phyloP scores from a whole-genome alignment of 2,329 filamentous ascomycete species.

The Ceratocystis ficicola region DNA sequence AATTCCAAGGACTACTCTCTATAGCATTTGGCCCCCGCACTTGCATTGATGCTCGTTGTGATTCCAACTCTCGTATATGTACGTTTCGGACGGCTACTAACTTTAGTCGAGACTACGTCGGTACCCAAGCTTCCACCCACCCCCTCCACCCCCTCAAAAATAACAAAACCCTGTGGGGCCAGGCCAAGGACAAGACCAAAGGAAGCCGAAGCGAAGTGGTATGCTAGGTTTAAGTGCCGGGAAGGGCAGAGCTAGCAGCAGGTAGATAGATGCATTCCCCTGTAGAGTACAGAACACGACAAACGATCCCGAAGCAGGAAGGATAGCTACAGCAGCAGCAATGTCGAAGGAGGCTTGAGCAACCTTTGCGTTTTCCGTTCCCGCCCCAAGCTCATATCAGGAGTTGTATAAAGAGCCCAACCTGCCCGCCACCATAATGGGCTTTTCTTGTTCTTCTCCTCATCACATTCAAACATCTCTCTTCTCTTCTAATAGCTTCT shows the following conservation, averaged over 20 bases:
- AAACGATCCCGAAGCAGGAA: not conserved
- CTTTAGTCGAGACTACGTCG: not conserved
- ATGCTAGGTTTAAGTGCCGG: not conserved
- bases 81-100: slow-evolving; percentile 5
- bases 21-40: not conserved
- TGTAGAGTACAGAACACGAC: not conserved
- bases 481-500: not conserved
- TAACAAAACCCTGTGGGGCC: not conserved
- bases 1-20: not conserved
- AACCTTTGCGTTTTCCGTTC: not conserved
- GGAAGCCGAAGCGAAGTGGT: too few species aligned
- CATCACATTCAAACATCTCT: slow-evolving; percentile 4
- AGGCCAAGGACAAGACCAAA: too few species aligned
- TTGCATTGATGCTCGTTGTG: not conserved
- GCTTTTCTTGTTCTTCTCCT: not conserved
- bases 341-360: not conserved
- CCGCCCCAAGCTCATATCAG: not conserved
- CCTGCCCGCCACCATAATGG: not conserved
- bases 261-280: not conserved
- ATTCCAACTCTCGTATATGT: not conserved
- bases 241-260: not conserved
- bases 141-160: not conserved
- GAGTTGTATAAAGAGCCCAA: not conserved
- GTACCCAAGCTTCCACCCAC: not conserved
- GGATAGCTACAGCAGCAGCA: not conserved